Conservation (phyloP, 2,329 filamentous ascomycete species). For the Pseudomassariella vexata region DNA sequence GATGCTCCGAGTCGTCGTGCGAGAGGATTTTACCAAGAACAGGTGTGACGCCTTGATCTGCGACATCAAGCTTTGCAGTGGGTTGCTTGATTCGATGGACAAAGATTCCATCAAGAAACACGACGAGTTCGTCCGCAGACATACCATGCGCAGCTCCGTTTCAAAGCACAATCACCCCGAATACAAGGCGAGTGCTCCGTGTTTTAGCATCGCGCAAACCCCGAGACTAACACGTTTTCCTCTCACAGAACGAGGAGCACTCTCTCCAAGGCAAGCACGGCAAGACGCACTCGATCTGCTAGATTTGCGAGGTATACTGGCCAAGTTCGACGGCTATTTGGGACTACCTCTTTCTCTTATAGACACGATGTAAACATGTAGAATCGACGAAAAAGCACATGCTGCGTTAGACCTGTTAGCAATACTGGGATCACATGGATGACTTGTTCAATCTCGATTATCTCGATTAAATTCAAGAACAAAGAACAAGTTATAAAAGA, state of each 20-base stretch:
- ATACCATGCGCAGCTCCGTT: conserved; percentile 48
- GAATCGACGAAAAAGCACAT: too few species aligned
- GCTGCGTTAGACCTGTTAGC: too few species aligned
- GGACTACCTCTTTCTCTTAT: too few species aligned
- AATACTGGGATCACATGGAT: too few species aligned
- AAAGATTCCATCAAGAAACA: conserved; percentile 63
- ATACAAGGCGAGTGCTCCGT: conserved; percentile 38
- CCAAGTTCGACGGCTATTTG: too few species aligned
- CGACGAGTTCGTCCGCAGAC: conserved; percentile 56
- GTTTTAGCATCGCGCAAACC: neutral
- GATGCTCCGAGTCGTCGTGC: conserved; percentile 86
- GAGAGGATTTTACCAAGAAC: conserved; percentile 82
- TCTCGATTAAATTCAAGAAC: too few species aligned
- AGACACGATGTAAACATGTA: too few species aligned
- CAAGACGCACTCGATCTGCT: conserved; percentile 87
- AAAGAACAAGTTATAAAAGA: too few species aligned
- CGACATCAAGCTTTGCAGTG: conserved; percentile 74
- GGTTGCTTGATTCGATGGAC: conserved; percentile 70
- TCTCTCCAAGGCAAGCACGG: conserved; percentile 84
- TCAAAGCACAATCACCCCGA: conserved; percentile 45
- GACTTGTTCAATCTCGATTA: too few species aligned
- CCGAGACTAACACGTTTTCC: conserved; percentile 1
- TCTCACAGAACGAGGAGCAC: conserved; percentile 65
- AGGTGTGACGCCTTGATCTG: conserved; percentile 72
- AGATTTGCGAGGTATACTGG: conserved; percentile 22